Evolutionary conservation across 495 filamentous ascomycete species (phyloP).

Genomic region (Neurospora sublineolata): DNA sequence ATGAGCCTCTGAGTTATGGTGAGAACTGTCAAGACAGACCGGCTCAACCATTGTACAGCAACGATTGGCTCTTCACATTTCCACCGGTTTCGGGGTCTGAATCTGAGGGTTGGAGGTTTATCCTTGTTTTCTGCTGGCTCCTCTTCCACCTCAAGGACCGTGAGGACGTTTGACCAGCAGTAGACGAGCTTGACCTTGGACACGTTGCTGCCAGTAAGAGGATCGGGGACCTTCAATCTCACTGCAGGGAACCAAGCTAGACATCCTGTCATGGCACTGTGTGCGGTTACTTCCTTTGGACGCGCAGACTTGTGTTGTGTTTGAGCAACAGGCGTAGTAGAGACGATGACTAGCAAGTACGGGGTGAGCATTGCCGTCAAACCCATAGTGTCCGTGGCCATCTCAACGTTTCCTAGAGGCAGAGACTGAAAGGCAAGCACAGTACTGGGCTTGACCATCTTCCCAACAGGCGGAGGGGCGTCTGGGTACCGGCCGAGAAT

Average conservation of each 20-base stretch:
- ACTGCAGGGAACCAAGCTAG: conserved; percentile 96
- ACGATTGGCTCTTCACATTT: conserved; percentile 91
- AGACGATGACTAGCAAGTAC: conserved; percentile 90
- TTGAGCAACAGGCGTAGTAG: conserved; percentile 87
- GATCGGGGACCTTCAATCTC: conserved; percentile 67
- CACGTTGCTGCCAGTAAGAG: conserved; percentile 38
- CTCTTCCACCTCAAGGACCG: conserved; percentile 77
- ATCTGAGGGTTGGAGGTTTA: conserved; percentile 64
- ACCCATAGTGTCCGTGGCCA: conserved; percentile 76
- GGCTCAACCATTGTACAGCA: conserved; percentile 90
- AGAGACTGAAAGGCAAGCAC: conserved; percentile 85
- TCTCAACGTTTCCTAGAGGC: conserved; percentile 83
- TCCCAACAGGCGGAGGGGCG: conserved; percentile 38
- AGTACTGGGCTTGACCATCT: conserved; percentile 81
- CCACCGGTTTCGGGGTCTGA: conserved; percentile 80
- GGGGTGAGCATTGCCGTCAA: conserved; percentile 93
- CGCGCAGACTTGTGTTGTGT: conserved; percentile 88
- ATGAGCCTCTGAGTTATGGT: conserved; percentile 89
- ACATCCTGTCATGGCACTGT: conserved; percentile 85
- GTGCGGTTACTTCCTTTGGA: conserved; percentile 79
- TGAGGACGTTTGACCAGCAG: conserved; percentile 94
- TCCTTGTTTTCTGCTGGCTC: conserved; percentile 53
- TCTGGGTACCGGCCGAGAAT: conserved; percentile 87
- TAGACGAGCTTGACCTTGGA: conserved; percentile 87
- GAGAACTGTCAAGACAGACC: conserved; percentile 81